Percentiles rank a stretch among this genome's conserved stretches.
Evolutionary conservation across 805 yeast genomes (phyloP).

Genomic region (Zygoascus tannicola): DNA sequence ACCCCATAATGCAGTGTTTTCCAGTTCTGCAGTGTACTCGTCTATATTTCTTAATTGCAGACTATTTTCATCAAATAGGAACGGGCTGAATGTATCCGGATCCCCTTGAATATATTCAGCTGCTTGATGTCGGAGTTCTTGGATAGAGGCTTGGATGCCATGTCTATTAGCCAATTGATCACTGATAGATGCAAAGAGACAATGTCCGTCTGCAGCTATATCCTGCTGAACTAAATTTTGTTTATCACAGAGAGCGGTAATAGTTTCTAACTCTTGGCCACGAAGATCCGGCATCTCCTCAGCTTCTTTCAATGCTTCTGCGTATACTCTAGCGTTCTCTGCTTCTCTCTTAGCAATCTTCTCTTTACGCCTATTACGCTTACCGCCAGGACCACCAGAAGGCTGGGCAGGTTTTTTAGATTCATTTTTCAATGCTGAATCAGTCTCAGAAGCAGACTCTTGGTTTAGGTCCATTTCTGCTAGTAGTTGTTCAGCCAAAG

Average conservation of each 20-base stretch:
- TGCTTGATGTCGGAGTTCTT: constrained; percentile 53
- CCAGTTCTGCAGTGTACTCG: constrained; percentile 59
- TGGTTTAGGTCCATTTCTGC: constrained; percentile 44
- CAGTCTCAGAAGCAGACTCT: constrained; percentile 16
- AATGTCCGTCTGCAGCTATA: constrained; percentile 87
- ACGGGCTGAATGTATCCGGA: constrained; percentile 69
- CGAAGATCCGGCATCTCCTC: constrained; percentile 54
- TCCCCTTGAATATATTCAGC: constrained; percentile 57
- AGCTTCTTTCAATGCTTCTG: constrained; percentile 68
- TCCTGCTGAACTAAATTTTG: constrained; percentile 50
- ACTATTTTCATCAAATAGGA: constrained; percentile 70
- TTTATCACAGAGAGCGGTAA: constrained; percentile 43
- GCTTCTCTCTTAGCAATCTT: constrained; percentile 68
- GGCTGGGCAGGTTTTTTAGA: constrained; percentile 8
- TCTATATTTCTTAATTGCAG: constrained; percentile 54
- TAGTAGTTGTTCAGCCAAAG: constrained; percentile 59
- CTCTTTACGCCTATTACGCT: constrained; percentile 79
- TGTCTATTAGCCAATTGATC: constrained; percentile 65
- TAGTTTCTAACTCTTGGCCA: constrained; percentile 59
- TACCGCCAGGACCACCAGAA: constrained; percentile 19
- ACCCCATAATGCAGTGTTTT: constrained; percentile 88
- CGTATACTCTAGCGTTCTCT: constrained; percentile 49
- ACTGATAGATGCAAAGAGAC: constrained; percentile 75
- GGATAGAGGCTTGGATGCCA: constrained; percentile 30
- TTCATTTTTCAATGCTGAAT: too few relatives aligned